Base-by-base conservation (phyloP, 805 yeast genomes). In the Sungouiella thailandica region DNA sequence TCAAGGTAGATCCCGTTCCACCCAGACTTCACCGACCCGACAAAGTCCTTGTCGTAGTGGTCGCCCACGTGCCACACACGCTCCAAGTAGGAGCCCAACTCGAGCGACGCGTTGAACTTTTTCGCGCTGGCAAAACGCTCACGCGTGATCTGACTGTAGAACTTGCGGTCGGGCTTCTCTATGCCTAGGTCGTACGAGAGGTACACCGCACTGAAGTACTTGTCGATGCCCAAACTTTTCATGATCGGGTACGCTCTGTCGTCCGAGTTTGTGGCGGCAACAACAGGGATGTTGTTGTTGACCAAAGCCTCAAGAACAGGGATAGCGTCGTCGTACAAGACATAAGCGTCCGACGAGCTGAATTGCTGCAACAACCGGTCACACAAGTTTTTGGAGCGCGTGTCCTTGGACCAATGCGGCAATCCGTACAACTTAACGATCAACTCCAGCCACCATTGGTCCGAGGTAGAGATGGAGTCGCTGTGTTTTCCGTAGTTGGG, bases 1-100 rank as follows among this genome's bases (percentile, higher is more conserved):
- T 78, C 83, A 4, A 79, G 35, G 16, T 74, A 55, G 1, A 82
- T 58, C 4, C 81, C 77, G 34, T 74, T 76, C 76, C 86, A 74
- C 0, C 88, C 88, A 1, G 80, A 68, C 17, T 55, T 52, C 12
- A 60, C 52, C 0, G 80, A 65, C 3, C 78, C 82, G 10, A 60
- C 47, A 35, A 72, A 60, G 50, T 82, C 90, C 32, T 75, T 74
- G 6, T 55, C 56, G 23, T 65, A 52, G 42, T 72, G 76, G 49
- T 82, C 89, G 1, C 90, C 90, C 30, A 80, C 57, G 50, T 82
- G 90, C 84, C 83, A 80, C 31, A 64, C 25, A 34, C 36, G 29
- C 22, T 38, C 49, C 39, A 45, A 39, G 23, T 34, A 46, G 15
- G 26, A 28, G 12, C 40, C 26, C 42, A 36, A 32, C 11, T 23